Conservation (phyloP, 306 rosid species). For the Sphenostylis stenocarpa region DNA sequence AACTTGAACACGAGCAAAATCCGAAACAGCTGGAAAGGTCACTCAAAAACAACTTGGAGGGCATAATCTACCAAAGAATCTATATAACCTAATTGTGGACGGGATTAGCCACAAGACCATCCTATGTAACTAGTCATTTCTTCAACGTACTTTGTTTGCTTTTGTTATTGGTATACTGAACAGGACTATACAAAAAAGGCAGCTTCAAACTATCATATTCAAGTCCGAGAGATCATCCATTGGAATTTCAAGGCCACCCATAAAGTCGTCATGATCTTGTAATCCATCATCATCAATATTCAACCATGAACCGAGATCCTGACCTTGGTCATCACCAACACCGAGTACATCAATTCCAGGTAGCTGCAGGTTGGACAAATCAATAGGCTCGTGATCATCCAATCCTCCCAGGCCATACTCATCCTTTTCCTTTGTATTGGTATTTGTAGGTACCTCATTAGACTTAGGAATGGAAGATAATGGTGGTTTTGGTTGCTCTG, state of each 20-base stretch:
- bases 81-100: constrained; percentile 84
- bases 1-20: constrained; percentile 73
- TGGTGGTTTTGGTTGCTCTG: constrained; percentile 77
- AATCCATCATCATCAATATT: constrained; percentile 88
- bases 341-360: constrained; percentile 95
- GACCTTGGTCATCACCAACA: constrained; percentile 80
- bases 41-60: constrained; percentile 83
- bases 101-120: constrained; percentile 60
- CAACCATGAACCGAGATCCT: constrained; percentile 97
- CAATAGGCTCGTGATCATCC: constrained; percentile 78
- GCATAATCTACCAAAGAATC: constrained; percentile 82
- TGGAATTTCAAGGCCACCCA: constrained; percentile 99
- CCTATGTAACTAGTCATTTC: constrained; percentile 76
- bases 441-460: constrained; percentile 49
- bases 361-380: constrained; percentile 80
- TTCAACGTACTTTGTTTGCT: constrained; percentile 72
- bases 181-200: constrained; percentile 92
- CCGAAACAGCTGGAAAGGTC: constrained; percentile 77
- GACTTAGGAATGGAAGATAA: constrained; percentile 69
- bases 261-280: constrained; percentile 91
- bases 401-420: constrained; percentile 61
- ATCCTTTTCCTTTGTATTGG: constrained; percentile 65
- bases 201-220: constrained; percentile 96
- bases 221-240: constrained; percentile 99
- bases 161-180: constrained; percentile 90